phyloP scores from a whole-genome alignment of 169 alveolate species.

The Plasmodium inui region DNA sequence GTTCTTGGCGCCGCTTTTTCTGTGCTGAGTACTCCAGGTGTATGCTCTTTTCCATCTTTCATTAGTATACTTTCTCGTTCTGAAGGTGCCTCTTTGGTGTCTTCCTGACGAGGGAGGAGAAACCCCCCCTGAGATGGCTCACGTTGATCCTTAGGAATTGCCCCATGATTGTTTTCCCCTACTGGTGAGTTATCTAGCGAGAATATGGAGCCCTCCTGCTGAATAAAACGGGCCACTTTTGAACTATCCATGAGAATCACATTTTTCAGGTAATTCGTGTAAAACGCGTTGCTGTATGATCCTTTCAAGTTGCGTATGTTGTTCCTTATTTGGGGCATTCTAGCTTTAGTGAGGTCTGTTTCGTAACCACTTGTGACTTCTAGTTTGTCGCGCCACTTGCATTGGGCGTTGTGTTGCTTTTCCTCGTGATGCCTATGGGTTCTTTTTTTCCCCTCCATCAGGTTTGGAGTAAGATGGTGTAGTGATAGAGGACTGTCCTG shows the following conservation, averaged over 20 bases:
- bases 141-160: background rate
- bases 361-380: background rate
- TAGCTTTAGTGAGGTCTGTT: background rate
- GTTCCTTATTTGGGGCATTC: constrained; percentile 31
- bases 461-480: background rate
- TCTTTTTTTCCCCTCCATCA: background rate
- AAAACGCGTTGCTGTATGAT: constrained; percentile 32
- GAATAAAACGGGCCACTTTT: constrained; percentile 1
- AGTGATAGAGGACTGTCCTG: background rate
- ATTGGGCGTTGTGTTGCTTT: background rate
- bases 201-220: constrained; percentile 7
- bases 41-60: background rate
- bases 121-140: background rate
- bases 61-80: background rate
- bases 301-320: constrained; percentile 36
- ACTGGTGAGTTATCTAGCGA: background rate
- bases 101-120: background rate
- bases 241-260: constrained; percentile 37
- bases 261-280: constrained; percentile 59
- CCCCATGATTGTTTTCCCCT: background rate
- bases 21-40: background rate
- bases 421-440: background rate
- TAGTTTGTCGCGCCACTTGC: background rate
- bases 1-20: background rate
- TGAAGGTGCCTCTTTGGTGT: background rate